Base-by-base conservation (phyloP, 2,329 filamentous ascomycete genomes). In the Penicillium sp. region DNA sequence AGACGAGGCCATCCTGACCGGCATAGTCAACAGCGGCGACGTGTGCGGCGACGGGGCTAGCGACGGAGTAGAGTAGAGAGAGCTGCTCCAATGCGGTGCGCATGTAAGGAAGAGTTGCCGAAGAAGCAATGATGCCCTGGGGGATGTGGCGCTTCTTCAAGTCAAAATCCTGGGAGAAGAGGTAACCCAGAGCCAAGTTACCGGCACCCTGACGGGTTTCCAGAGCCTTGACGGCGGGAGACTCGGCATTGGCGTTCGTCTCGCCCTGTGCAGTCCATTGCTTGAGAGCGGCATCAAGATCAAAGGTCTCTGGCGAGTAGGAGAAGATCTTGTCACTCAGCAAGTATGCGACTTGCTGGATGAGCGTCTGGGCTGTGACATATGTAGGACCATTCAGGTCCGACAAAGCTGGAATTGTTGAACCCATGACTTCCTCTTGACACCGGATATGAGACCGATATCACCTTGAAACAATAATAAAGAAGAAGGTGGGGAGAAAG, bases 291-390 rank as follows among this genome's bases (percentile, higher is more conserved):
- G 85, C 72, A 69, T 97, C 92, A 57, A 99, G 80, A 67, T 95
- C 88, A 65, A 96, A 97, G 12, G 89, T 88, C 65, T 95, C 88
- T 25, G 91, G 89, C 2, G 92, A 97, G 77, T 95, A 97, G 49
- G 91, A 88, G 76, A 95, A 99, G 74, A 97, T 84, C 79, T 95
- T 95, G 78, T 97, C 91, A 49, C 92, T 97, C 54, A 99, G 80
- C 56, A 88, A 82, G 75, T 95, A 99, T 53, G 92, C 89, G 57
- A 97, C 87, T 74, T 99, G 93, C 76, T 99, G 93, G 57, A 97
- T 87, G 48, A 99, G 82, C 18, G 89, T 84, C 75, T 99, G 93
- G 27, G 90, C 88, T 34, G 92, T 97, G 54, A 92, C 81, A 73
- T 99, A 99, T 48, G 88, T 93, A 59, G 92, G 88, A 13, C 92